These are phyloP conservation scores for Lithocarpus polystachyus DNA, from an alignment of 306 rosid species.

Conservation along the genomic window DNA sequence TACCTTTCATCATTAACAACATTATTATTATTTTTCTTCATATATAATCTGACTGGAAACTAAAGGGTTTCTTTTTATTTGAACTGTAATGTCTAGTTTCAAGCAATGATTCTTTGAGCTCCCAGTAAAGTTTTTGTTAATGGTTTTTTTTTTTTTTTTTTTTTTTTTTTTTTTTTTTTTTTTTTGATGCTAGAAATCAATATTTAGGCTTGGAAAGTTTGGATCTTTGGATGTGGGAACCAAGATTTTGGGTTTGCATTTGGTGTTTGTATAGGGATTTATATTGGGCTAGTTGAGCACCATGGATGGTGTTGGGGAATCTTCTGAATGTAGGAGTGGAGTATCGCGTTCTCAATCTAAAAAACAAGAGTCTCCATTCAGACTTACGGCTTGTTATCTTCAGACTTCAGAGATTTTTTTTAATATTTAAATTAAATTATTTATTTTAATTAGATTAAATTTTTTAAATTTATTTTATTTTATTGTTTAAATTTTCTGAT, in stretches of 20 bases:
- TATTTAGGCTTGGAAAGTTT: constrained; percentile 24
- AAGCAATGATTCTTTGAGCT: constrained; percentile 21
- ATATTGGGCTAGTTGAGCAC: constrained; percentile 23
- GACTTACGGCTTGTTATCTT: too few relatives aligned
- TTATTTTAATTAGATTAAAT: too few relatives aligned
- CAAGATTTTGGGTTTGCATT: constrained; percentile 12
- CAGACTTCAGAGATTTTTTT: too few relatives aligned
- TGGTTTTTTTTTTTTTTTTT: too few relatives aligned
- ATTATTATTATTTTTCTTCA: constrained; percentile 7
- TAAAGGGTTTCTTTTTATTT: constrained; percentile 34
- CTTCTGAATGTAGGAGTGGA: constrained; percentile 61
- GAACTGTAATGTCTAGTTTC: constrained; percentile 17
- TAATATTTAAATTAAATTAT: too few relatives aligned
- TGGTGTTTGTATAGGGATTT: neutral
- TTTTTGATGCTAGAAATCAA: too few relatives aligned
- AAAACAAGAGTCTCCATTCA: neutral
- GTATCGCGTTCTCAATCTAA: constrained; percentile 34
- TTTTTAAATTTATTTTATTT: too few relatives aligned
- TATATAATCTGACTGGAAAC: constrained; percentile 22
- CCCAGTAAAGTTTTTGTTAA: neutral
- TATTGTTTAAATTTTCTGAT: too few relatives aligned
- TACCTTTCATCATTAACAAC: too few relatives aligned
- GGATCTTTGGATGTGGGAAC: constrained; percentile 24
- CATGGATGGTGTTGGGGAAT: constrained; percentile 59
- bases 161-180: constrained; percentile 25